Percentiles rank a stretch among this genome's conserved stretches.
These are phyloP conservation scores for Begonia fuchsioides DNA, from an alignment of 306 rosid species.

Conservation along the genomic window DNA sequence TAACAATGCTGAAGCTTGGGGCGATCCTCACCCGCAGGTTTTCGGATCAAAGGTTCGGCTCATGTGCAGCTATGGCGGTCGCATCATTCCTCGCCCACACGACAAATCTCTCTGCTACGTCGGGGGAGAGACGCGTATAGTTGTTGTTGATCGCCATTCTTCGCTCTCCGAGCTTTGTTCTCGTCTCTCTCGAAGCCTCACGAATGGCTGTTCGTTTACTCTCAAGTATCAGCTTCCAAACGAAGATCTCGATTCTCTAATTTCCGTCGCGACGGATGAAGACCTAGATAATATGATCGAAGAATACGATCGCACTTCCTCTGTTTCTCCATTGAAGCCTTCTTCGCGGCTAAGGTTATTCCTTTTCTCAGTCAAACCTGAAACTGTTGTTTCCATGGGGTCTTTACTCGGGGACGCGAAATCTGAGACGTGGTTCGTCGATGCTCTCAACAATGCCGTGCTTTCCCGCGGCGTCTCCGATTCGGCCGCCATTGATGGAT, in stretches of 20 bases:
- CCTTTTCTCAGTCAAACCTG: slow-evolving; percentile 60
- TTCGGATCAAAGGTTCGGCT: slow-evolving; percentile 73
- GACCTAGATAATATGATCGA: slow-evolving; percentile 93
- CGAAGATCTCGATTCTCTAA: slow-evolving; percentile 72
- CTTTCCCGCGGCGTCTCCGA: slow-evolving; percentile 45
- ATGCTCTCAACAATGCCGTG: slow-evolving; percentile 67
- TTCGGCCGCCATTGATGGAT: slow-evolving; percentile 34
- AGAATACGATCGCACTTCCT: slow-evolving; percentile 52
- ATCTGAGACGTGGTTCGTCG: slow-evolving; percentile 91
- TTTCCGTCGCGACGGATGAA: slow-evolving; percentile 63
- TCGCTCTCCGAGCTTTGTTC: slow-evolving; percentile 44
- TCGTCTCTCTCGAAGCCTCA: slow-evolving; percentile 54
- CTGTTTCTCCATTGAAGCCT: slow-evolving; percentile 27
- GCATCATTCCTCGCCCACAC: slow-evolving; percentile 88
- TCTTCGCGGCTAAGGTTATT: slow-evolving; percentile 51
- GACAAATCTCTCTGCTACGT: slow-evolving; percentile 79
- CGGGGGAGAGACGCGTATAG: slow-evolving; percentile 87
- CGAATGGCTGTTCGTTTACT: slow-evolving; percentile 59
- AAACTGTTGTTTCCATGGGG: slow-evolving; percentile 68
- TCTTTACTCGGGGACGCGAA: slow-evolving; percentile 62
- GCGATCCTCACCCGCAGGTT: slow-evolving; percentile 32
- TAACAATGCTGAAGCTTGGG: slow-evolving; percentile 39
- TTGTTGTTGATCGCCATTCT: slow-evolving; percentile 55
- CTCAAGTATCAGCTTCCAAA: slow-evolving; percentile 79
- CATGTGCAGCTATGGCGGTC: slow-evolving; percentile 98